Evolutionary conservation across 2,329 filamentous ascomycete species (phyloP).

Genomic region (Lanzia echinophila): DNA sequence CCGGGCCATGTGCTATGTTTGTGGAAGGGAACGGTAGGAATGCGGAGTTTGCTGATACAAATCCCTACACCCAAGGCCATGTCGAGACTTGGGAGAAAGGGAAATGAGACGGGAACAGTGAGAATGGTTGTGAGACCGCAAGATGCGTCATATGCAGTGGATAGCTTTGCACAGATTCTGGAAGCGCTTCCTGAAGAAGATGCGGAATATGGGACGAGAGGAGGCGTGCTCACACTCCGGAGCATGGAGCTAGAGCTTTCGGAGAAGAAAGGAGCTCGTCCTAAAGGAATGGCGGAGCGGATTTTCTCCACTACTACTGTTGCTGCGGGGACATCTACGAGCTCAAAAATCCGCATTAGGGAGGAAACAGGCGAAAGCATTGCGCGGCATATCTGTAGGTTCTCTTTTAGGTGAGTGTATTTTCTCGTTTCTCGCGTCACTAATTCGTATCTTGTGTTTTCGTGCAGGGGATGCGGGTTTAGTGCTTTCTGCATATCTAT

Average conservation of each 20-base stretch:
- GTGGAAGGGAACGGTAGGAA: constrained; percentile 25
- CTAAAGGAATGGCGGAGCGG: constrained; percentile 19
- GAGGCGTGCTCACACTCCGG: constrained; percentile 20
- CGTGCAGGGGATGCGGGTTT: constrained; percentile 33
- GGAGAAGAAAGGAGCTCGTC: background rate
- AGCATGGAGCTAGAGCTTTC: constrained; percentile 18
- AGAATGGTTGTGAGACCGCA: constrained; percentile 19
- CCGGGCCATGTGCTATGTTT: constrained; percentile 9
- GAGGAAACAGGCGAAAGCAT: constrained; percentile 70
- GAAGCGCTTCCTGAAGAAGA: background rate
- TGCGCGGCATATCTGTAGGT: constrained; percentile 60
- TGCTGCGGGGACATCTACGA: too few relatives aligned
- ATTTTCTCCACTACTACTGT: constrained; percentile 11
- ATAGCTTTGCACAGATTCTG: constrained; percentile 13
- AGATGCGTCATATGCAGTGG: constrained; percentile 6
- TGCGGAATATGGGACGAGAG: background rate
- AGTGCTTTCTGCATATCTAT: constrained; percentile 31
- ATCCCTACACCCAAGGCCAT: constrained; percentile 7
- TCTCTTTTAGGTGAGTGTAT: constrained; percentile 13
- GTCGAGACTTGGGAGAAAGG: background rate
- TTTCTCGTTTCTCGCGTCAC: constrained; percentile 10
- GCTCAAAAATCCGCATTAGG: constrained; percentile 38
- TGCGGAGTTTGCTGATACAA: constrained; percentile 20
- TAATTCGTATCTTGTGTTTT: constrained; percentile 7
- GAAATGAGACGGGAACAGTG: background rate